These are phyloP conservation scores for Sutorius eximius DNA, from an alignment of 1,284 basidiomycete species.

Conservation along the genomic window DNA sequence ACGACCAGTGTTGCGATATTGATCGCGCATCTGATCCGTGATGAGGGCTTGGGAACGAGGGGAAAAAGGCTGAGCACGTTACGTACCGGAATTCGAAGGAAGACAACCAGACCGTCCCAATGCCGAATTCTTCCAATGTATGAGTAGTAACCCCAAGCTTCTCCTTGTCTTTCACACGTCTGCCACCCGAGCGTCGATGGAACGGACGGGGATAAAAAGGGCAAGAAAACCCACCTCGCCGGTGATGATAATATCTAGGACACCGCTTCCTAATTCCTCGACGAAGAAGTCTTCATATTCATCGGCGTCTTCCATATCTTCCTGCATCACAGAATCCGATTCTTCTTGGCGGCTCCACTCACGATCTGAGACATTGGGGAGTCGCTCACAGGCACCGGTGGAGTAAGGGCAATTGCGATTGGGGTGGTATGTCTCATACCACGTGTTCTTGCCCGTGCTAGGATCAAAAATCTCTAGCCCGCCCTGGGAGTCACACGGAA, in stretches of 20 bases:
- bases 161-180: constrained; percentile 43
- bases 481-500: constrained; percentile 33
- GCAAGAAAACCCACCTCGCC: constrained; percentile 40
- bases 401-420: constrained; percentile 36
- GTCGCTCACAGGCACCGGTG: constrained; percentile 31
- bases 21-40: constrained; percentile 35
- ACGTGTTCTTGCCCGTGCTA: constrained; percentile 34
- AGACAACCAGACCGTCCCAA: constrained; percentile 50
- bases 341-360: constrained; percentile 30
- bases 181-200: constrained; percentile 15
- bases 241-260: constrained; percentile 50
- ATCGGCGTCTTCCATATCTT: constrained; percentile 32
- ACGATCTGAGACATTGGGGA: constrained; percentile 21
- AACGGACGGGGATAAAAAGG: constrained; percentile 1
- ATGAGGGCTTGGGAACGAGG: constrained; percentile 3
- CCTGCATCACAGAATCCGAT: constrained; percentile 18
- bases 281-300: constrained; percentile 39
- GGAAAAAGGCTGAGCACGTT: not conserved
- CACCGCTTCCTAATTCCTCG: constrained; percentile 37
- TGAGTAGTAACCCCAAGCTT: constrained; percentile 48
- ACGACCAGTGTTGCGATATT: constrained; percentile 34
- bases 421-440: constrained; percentile 46
- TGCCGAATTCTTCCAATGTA: constrained; percentile 47
- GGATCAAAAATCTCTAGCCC: constrained; percentile 42
- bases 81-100: constrained; percentile 47